phyloP scores from a whole-genome alignment of 2,329 filamentous ascomycete genomes.

The Colletotrichum melonis region DNA sequence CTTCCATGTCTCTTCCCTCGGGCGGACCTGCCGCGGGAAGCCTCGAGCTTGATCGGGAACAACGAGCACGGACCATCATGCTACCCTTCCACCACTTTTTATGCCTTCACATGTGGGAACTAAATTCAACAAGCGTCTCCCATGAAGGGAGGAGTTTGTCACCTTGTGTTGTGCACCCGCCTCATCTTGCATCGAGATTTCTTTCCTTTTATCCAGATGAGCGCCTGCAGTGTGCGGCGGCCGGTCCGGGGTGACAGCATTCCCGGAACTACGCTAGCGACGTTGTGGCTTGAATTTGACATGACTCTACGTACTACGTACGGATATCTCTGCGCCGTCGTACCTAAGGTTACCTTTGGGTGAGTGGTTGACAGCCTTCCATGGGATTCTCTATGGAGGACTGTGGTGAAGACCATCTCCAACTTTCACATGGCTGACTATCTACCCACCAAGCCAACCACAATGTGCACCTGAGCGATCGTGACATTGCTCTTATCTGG shows the following conservation, averaged over 20 bases:
- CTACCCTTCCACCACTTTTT: background rate
- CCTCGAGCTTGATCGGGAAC: conserved; percentile 11
- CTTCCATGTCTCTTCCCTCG: conserved; percentile 10
- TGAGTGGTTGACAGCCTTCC: background rate
- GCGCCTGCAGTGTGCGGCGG: background rate
- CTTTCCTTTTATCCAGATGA: background rate
- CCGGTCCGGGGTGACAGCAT: background rate
- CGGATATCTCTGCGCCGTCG: background rate
- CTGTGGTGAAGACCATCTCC: background rate
- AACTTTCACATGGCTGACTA: background rate
- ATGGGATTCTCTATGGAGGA: background rate
- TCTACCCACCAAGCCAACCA: background rate
- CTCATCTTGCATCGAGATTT: background rate
- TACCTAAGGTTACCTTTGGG: too few relatives aligned
- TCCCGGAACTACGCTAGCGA: background rate
- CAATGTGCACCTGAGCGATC: background rate
- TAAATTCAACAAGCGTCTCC: background rate
- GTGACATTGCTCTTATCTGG: background rate
- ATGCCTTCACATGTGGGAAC: conserved; percentile 20
- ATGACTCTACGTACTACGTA: background rate
- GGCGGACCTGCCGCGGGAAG: conserved; percentile 24
- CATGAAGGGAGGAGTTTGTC: background rate
- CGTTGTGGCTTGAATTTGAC: background rate
- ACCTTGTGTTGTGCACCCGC: background rate
- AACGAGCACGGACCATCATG: conserved; percentile 19